Evolutionary conservation across 441 rosid genomes (phyloP).

Genomic region (Erysimum pusillum): DNA sequence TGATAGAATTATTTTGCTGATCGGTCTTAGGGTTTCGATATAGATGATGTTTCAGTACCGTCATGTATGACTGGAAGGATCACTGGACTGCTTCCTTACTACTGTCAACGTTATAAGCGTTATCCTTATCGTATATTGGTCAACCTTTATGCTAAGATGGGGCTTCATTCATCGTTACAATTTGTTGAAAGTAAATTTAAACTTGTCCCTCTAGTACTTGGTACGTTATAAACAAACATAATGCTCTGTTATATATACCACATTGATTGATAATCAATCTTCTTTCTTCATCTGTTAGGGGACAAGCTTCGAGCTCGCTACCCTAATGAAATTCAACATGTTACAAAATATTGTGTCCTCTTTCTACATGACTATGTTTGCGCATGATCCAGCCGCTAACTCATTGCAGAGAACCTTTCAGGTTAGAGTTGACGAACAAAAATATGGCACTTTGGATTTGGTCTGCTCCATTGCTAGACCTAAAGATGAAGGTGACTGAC

Average conservation of each 20-base stretch:
- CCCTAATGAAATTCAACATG: not conserved
- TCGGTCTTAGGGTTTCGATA: conserved; percentile 8
- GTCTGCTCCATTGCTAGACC: conserved; percentile 2
- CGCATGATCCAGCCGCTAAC: not conserved
- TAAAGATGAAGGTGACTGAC: conserved; percentile 4
- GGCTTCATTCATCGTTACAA: conserved; percentile 34
- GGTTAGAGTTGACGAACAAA: not conserved
- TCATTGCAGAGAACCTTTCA: not conserved
- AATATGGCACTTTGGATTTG: not conserved
- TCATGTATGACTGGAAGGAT: not conserved
- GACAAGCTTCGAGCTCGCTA: not conserved
- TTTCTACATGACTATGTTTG: conserved; percentile 5
- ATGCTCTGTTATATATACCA: not conserved
- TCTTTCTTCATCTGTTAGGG: not conserved
- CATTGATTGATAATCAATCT: not conserved
- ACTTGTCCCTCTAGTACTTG: not conserved
- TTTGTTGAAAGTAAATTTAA: conserved; percentile 3
- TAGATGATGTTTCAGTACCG: not conserved
- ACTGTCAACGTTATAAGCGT: not conserved
- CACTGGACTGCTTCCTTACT: not conserved
- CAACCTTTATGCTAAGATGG: not conserved
- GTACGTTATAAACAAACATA: not conserved
- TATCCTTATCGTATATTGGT: not conserved
- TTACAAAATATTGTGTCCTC: not conserved
- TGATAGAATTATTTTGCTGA: not conserved